A percentile compares a stretch with the other conserved stretches of the same genome.
phyloP scores from a whole-genome alignment of 176 grass and related monocot species.

The Neostapfia colusana region DNA sequence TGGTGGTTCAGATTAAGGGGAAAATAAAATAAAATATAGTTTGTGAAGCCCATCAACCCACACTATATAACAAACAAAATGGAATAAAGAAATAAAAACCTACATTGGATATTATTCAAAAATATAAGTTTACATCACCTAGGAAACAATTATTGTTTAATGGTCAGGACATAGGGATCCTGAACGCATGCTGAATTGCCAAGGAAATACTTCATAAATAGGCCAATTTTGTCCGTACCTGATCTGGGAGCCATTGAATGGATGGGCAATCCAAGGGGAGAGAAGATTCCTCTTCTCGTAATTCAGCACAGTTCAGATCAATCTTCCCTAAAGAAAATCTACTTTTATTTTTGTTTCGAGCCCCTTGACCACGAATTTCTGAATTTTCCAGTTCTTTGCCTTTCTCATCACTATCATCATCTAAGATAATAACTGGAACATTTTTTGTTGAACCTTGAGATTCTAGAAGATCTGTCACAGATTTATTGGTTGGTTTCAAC shows the following conservation, averaged over 20 bases:
- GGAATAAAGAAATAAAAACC: not conserved
- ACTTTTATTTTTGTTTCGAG: constrained; percentile 37
- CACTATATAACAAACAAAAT: not conserved
- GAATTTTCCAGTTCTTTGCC: constrained; percentile 41
- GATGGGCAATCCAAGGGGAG: constrained; percentile 26
- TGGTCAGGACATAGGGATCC: not conserved
- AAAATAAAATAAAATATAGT: not conserved
- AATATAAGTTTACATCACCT: not conserved
- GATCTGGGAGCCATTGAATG: constrained; percentile 35
- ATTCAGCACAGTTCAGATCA: constrained; percentile 36
- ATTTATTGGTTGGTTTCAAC: constrained; percentile 25
- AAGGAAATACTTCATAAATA: constrained; percentile 24
- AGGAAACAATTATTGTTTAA: constrained; percentile 2
- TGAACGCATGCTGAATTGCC: not conserved
- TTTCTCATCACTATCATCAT: constrained; percentile 50
- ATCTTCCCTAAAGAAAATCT: constrained; percentile 27
- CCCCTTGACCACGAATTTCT: constrained; percentile 41
- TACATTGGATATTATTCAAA: not conserved
- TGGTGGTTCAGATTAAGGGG: not conserved
- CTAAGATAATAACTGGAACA: constrained; percentile 35
- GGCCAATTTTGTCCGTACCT: constrained; percentile 45
- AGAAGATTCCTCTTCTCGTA: constrained; percentile 26
- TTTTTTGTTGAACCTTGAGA: constrained; percentile 60
- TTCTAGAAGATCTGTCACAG: constrained; percentile 45
- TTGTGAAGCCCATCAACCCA: constrained; percentile 3